Conservation (phyloP, 2,329 filamentous ascomycete species). For the Teratosphaeria pseudoeucalypti region DNA sequence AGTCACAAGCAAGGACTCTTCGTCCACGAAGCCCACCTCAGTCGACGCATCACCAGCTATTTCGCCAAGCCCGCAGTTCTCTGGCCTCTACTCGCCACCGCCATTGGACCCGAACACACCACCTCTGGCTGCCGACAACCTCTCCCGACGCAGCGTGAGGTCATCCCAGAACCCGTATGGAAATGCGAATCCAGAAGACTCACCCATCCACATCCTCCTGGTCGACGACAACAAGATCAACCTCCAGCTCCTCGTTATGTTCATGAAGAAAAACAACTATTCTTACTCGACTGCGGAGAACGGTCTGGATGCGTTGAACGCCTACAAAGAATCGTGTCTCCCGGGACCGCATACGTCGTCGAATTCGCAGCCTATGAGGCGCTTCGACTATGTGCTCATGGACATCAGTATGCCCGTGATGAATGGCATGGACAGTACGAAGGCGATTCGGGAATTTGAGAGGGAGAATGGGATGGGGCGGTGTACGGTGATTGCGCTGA, state of each 20-base stretch:
- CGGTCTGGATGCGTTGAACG: constrained; percentile 10
- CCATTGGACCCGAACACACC: constrained; percentile 12
- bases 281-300: constrained; percentile 9
- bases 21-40: background rate
- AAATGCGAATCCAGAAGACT: constrained; percentile 2
- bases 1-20: background rate
- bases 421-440: constrained; percentile 23
- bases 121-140: background rate
- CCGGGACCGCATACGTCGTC: background rate
- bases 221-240: constrained; percentile 20
- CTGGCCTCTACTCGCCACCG: constrained; percentile 7
- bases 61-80: constrained; percentile 9
- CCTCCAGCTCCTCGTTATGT: constrained; percentile 13
- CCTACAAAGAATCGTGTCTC: constrained; percentile 1
- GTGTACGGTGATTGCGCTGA: constrained; percentile 21
- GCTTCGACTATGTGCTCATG: constrained; percentile 27
- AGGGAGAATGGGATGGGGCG: constrained; percentile 3
- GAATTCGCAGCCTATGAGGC: background rate
- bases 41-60: constrained; percentile 3
- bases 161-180: constrained; percentile 3
- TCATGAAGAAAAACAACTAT: constrained; percentile 12
- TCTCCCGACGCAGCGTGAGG: background rate
- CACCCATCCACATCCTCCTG: constrained; percentile 7
- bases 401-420: constrained; percentile 30
- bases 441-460: constrained; percentile 21